These are phyloP conservation scores for Yarrowia yakushimensis DNA, from an alignment of 805 yeast species.

Conservation along the genomic window DNA sequence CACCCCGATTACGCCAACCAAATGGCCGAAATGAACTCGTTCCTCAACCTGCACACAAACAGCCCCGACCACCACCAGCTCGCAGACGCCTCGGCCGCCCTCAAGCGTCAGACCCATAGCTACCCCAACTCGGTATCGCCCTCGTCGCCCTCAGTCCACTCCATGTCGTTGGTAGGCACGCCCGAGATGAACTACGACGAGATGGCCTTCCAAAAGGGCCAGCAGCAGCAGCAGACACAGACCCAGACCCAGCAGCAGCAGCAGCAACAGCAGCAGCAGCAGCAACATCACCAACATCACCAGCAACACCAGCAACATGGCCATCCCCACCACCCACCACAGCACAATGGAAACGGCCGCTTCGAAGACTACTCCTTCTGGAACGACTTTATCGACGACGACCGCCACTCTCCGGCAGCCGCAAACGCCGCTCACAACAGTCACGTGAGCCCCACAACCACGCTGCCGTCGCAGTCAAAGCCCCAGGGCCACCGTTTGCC, in stretches of 20 bases:
- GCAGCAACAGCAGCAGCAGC: background rate
- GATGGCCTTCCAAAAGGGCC: background rate
- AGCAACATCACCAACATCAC: background rate
- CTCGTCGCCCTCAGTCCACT: conserved; percentile 7
- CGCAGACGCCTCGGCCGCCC: background rate
- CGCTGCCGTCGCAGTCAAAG: conserved; percentile 9
- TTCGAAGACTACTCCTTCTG: conserved; percentile 18
- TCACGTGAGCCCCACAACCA: conserved; percentile 9
- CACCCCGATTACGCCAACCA: conserved; percentile 23
- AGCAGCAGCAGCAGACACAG: background rate
- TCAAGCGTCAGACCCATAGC: conserved; percentile 22
- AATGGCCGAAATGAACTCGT: conserved; percentile 23
- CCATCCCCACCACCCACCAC: background rate
- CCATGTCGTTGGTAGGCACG: conserved; percentile 21
- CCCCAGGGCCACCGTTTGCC: conserved; percentile 11
- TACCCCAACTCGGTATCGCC: conserved; percentile 24
- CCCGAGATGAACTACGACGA: conserved; percentile 21
- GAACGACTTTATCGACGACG: conserved; percentile 22
- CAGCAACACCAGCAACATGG: background rate
- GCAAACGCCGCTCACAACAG: background rate
- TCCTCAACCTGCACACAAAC: conserved; percentile 23
- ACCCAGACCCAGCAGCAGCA: background rate
- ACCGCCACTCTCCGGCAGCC: conserved; percentile 2
- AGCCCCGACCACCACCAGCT: conserved; percentile 15
- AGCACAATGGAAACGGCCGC: too few relatives aligned